Evolutionary conservation across 2,329 filamentous ascomycete species (phyloP).

Genomic region (Leptographium flavum): DNA sequence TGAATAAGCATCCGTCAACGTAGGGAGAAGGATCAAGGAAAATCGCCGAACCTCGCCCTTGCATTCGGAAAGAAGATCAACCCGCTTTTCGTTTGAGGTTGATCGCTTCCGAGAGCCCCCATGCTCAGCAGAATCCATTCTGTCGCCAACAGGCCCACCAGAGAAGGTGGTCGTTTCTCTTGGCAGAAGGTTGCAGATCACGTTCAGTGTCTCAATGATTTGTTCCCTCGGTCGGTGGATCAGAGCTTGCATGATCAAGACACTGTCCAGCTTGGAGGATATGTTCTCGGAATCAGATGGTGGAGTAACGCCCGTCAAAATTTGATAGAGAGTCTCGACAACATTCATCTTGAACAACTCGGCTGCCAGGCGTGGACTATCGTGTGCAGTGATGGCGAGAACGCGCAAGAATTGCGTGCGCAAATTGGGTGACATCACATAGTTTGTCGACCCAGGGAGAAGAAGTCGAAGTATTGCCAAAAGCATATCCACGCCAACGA

Average conservation of each 20-base stretch:
- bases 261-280: conserved; percentile 80
- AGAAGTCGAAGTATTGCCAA: conserved; percentile 75
- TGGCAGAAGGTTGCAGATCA: conserved; percentile 78
- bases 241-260: conserved; percentile 95
- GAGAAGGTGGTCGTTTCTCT: background rate
- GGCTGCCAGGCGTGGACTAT: conserved; percentile 73
- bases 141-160: conserved; percentile 32
- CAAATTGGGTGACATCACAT: conserved; percentile 76
- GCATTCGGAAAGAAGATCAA: conserved; percentile 72
- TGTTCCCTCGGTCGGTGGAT: conserved; percentile 93
- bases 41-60: conserved; percentile 81
- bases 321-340: conserved; percentile 94
- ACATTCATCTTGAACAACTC: conserved; percentile 94
- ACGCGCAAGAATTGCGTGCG: conserved; percentile 94
- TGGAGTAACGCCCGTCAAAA: conserved; percentile 87
- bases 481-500: conserved; percentile 79
- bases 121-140: conserved; percentile 20
- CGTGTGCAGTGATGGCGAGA: conserved; percentile 75
- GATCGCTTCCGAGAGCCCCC: conserved; percentile 35
- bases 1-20: conserved; percentile 89
- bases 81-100: conserved; percentile 56
- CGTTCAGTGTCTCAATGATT: conserved; percentile 91
- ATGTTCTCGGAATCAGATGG: conserved; percentile 65
- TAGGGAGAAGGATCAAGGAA: conserved; percentile 83
- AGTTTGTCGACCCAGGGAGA: conserved; percentile 83